Evolutionary conservation across 225 moss, liverwort and hornwort genomes (phyloP).

Genomic region (Straminergon stramineum): DNA sequence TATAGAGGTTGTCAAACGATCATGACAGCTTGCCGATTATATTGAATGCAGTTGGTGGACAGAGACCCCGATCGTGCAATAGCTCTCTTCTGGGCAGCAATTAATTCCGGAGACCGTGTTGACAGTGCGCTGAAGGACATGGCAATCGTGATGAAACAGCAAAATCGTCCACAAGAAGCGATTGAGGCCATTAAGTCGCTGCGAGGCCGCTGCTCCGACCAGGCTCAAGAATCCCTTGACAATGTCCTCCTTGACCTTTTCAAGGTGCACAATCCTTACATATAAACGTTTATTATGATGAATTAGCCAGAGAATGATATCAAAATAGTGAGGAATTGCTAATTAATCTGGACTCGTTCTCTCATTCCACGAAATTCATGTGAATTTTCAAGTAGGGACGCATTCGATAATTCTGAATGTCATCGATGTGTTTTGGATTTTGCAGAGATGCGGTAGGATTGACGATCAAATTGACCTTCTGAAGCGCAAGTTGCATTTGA

Average conservation of each 20-base stretch:
- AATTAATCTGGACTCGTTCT: neutral
- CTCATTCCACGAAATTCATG: neutral
- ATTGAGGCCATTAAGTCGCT: constrained; percentile 94
- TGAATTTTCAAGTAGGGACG: neutral
- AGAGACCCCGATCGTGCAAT: constrained; percentile 92
- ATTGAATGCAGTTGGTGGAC: constrained; percentile 76
- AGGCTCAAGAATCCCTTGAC: constrained; percentile 92
- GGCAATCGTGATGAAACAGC: constrained; percentile 99
- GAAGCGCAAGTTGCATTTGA: constrained; percentile 87
- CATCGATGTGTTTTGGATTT: neutral
- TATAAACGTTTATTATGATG: neutral
- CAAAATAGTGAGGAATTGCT: neutral
- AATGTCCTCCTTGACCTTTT: constrained; percentile 91
- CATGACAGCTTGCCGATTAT: neutral
- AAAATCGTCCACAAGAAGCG: constrained; percentile 93
- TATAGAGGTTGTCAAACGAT: neutral
- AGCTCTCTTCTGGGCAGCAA: constrained; percentile 91
- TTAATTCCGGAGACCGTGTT: constrained; percentile 86
- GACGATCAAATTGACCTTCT: constrained; percentile 80
- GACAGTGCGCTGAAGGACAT: constrained; percentile 97
- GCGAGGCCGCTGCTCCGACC: constrained; percentile 84
- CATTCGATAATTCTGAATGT: neutral
- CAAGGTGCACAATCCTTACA: constrained; percentile 37
- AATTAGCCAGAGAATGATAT: neutral
- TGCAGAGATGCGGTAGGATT: constrained; percentile 87